Evolutionary conservation across 371 early-diverging fungal genomes (phyloP).

Genomic region (Dinochytrium kinnereticum): DNA sequence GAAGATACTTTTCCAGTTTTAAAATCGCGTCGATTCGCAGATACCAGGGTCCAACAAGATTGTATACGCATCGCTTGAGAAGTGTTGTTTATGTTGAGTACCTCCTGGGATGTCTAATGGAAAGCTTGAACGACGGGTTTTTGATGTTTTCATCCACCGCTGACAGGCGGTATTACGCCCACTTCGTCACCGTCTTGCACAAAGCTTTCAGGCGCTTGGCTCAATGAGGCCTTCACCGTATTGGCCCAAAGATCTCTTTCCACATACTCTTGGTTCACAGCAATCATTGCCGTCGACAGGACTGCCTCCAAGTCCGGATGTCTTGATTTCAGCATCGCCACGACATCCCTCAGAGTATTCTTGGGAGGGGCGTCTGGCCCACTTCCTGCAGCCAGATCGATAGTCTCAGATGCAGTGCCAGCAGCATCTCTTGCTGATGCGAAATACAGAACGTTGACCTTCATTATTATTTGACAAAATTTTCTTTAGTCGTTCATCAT

Average conservation of each 20-base stretch:
- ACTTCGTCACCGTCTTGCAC: slow-evolving; percentile 7
- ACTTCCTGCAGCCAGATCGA: neutral
- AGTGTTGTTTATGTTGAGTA: neutral
- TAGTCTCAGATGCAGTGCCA: neutral
- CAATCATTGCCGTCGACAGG: slow-evolving; percentile 8
- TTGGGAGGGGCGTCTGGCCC: neutral
- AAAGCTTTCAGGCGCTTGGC: neutral
- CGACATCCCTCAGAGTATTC: neutral
- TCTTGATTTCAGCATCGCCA: neutral
- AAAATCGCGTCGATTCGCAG: no score
- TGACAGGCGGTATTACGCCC: slow-evolving; percentile 12
- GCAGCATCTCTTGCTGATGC: slow-evolving; percentile 19
- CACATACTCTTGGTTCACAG: slow-evolving; percentile 15
- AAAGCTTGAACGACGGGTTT: neutral
- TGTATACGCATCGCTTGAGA: neutral
- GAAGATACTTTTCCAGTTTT: no score
- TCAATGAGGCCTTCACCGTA: neutral
- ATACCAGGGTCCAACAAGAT: no score
- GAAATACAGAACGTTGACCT: slow-evolving; percentile 7
- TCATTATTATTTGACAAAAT: neutral
- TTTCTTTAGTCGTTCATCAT: neutral
- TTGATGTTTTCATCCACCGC: neutral
- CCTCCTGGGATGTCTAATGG: neutral
- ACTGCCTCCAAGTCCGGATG: neutral
- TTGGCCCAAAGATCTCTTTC: neutral